phyloP scores from a whole-genome alignment of 192 early-diverging fungal species.

The Dispira parvispora region DNA sequence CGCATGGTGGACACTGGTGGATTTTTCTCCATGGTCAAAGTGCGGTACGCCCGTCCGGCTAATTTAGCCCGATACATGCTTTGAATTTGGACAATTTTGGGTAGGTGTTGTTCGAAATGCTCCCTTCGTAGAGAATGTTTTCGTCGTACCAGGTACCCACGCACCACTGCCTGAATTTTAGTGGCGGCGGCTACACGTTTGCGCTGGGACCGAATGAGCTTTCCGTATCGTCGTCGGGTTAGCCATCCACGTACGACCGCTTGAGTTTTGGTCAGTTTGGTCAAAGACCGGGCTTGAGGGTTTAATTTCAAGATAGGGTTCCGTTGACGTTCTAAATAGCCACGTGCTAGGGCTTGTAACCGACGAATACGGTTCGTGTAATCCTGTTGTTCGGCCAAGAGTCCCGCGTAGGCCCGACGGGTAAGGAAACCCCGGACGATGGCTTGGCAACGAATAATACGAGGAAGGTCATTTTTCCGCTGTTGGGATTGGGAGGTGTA shows the following conservation, averaged over 20 bases:
- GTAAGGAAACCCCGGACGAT: slow-evolving; percentile 21
- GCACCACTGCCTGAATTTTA: slow-evolving; percentile 48
- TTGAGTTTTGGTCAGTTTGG: slow-evolving; percentile 31
- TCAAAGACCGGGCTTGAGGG: no score
- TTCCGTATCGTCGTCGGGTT: slow-evolving; percentile 38
- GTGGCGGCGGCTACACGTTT: slow-evolving; percentile 55
- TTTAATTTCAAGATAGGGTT: slow-evolving; percentile 13
- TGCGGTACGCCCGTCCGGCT: slow-evolving; percentile 48
- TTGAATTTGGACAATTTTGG: slow-evolving; percentile 18
- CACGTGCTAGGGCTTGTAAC: slow-evolving; percentile 29
- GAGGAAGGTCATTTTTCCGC: slow-evolving; percentile 11
- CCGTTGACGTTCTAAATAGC: slow-evolving; percentile 21
- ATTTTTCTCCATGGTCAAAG: slow-evolving; percentile 52
- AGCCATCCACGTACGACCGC: slow-evolving; percentile 44
- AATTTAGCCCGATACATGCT: slow-evolving; percentile 46
- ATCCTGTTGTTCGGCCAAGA: not conserved
- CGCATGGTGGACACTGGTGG: slow-evolving; percentile 65
- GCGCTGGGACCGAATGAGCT: slow-evolving; percentile 35
- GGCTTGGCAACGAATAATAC: slow-evolving; percentile 7
- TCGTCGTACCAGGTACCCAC: slow-evolving; percentile 12
- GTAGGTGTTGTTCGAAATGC: not conserved
- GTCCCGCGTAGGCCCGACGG: slow-evolving; percentile 8
- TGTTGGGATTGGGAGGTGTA: not conserved
- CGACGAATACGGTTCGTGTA: slow-evolving; percentile 13
- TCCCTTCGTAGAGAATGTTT: not conserved